These are phyloP conservation scores for Rosa lucieae DNA, from an alignment of 306 rosid genomes.

Conservation along the genomic window DNA sequence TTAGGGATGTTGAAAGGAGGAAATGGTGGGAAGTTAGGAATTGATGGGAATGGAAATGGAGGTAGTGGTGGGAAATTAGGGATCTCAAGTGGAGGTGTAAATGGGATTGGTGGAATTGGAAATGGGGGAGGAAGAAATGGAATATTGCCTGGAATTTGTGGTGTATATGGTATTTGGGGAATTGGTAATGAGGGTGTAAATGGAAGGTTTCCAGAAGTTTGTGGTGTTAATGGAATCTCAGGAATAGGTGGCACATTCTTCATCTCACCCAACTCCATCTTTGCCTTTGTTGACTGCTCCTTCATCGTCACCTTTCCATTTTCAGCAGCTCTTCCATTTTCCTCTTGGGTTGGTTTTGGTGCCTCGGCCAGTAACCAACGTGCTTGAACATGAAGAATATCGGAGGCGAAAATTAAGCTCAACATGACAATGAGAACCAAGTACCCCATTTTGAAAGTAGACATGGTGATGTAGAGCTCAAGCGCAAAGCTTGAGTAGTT, in stretches of 20 bases:
- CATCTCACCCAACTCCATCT: conserved; percentile 21
- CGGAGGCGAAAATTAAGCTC: conserved; percentile 10
- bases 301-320: background rate
- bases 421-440: background rate
- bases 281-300: background rate
- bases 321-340: background rate
- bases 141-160: background rate
- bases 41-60: background rate
- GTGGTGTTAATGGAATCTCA: conserved; percentile 6
- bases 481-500: background rate
- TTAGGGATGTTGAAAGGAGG: conserved; percentile 22
- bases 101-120: conserved; percentile 5
- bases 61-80: conserved; percentile 3
- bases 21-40: conserved; percentile 4
- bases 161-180: background rate
- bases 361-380: conserved; percentile 20
- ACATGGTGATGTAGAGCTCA: background rate
- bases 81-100: background rate
- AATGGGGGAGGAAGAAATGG: conserved; percentile 4
- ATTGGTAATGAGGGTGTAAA: background rate
- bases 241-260: conserved; percentile 26
- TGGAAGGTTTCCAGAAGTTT: conserved; percentile 1
- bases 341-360: background rate
- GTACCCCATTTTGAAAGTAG: conserved; percentile 1
- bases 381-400: conserved; percentile 15